Evolutionary conservation across 1,139 yeast species (phyloP), one percentile per base, ranked within the genome.

Genomic region (Eremothecium gossypii): DNA sequence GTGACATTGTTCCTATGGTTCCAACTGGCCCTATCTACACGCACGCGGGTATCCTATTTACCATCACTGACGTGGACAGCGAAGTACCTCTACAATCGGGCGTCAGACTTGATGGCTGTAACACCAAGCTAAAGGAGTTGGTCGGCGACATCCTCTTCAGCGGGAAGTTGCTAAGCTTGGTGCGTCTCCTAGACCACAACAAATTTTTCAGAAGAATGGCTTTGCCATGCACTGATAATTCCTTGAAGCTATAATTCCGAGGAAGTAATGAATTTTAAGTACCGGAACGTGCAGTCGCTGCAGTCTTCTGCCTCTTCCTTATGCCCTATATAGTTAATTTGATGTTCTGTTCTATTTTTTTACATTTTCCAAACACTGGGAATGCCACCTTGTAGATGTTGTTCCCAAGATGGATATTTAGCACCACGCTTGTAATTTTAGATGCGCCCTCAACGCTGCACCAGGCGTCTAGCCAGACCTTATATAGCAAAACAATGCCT

Each of bases 1-100:
- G 68, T 20, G 83, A 77, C 52, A 39, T 69, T 4, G 73, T 78
- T 12, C 78, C 83, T 0, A 48, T 54, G 30, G 57, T 75, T 35
- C 83, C 83, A 4, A 76, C 78, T 6, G 54, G 65, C 1, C 53
- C 31, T 13, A 9, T 59, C 7, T 74, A 61, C 49, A 52, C 55
- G 2, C 76, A 71, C 46, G 63, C 67, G 7, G 79, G 79, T 0
- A 63, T 63, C 34, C 68, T 68, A 39, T 70, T 72, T 44, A 57
- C 49, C 41, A 70, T 75, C 23, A 54, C 57, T 14, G 29, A 34
- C 5, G 12, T n/a, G 11, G 4, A n/a, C 14, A 10, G 13, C 10
- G 20, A 23, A 3, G 5, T 14, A 4, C 27, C 29, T 10, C 27
- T 29, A n/a, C 67, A 67, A 36, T 52, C 51, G 17, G 57, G 58